phyloP scores from a whole-genome alignment of 2,329 filamentous ascomycete genomes.

The Calycina herbarum region DNA sequence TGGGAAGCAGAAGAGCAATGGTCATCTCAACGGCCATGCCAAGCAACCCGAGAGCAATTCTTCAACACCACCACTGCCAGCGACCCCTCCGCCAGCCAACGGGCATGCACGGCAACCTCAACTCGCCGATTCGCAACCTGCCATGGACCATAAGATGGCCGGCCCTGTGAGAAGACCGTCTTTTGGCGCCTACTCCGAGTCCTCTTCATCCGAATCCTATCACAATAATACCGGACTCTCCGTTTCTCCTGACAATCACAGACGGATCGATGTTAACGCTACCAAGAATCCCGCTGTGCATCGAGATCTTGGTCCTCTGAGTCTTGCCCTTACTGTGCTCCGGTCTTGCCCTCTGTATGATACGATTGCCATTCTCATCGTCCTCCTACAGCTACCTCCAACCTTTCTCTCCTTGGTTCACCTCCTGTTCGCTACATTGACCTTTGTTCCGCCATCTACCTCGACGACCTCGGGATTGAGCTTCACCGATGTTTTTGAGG shows the following conservation, averaged over 20 bases:
- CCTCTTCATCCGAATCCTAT: conserved; percentile 52
- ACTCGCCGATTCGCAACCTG: conserved; percentile 26
- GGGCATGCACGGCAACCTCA: conserved; percentile 32
- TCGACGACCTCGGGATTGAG: conserved; percentile 70
- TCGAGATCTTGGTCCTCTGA: conserved; percentile 70
- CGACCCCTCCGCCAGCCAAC: conserved; percentile 41
- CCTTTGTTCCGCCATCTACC: conserved; percentile 82
- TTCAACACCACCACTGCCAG: conserved; percentile 42
- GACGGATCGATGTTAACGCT: conserved; percentile 69
- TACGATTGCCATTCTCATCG: conserved; percentile 94
- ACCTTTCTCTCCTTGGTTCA: conserved; percentile 87
- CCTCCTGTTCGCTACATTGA: conserved; percentile 87
- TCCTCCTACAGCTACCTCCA: conserved; percentile 88
- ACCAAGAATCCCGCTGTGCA: conserved; percentile 68
- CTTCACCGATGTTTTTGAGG: conserved; percentile 88
- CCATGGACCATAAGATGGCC: conserved; percentile 36
- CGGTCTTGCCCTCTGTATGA: conserved; percentile 88
- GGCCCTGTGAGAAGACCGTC: conserved; percentile 48
- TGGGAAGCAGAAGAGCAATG: conserved; percentile 55
- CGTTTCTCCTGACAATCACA: conserved; percentile 51
- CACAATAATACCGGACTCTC: conserved; percentile 42
- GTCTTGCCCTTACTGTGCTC: conserved; percentile 82
- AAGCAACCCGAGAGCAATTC: conserved; percentile 44
- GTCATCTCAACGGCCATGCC: conserved; percentile 52
- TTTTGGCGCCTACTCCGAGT: conserved; percentile 56